phyloP scores from a whole-genome alignment of 331 rosid genomes.

The Phaseolus coccineus region DNA sequence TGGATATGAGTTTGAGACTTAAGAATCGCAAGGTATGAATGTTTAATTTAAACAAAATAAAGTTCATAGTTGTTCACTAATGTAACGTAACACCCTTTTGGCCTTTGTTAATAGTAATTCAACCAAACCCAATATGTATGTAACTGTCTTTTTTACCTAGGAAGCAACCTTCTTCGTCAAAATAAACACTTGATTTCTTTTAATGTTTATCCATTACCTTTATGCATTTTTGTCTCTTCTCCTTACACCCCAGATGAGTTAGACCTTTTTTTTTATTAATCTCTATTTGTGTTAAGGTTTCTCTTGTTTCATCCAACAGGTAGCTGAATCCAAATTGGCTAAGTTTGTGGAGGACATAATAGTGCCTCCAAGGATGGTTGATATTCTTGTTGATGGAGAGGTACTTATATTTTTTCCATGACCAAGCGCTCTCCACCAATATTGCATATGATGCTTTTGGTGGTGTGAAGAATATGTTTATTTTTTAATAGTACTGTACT shows the following conservation, averaged over 20 bases:
- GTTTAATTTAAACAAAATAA: neutral
- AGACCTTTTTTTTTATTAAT: neutral
- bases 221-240: constrained; percentile 9
- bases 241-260: neutral
- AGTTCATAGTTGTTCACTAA: constrained; percentile 12
- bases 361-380: constrained; percentile 97
- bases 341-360: constrained; percentile 95
- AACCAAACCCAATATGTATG: constrained; percentile 1
- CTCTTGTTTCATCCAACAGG: constrained; percentile 58
- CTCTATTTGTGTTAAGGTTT: constrained; percentile 21
- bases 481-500: neutral
- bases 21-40: constrained; percentile 94
- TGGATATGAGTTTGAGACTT: constrained; percentile 95
- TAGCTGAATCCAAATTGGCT: constrained; percentile 92
- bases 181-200: constrained; percentile 30
- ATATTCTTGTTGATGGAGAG: constrained; percentile 91
- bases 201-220: constrained; percentile 8
- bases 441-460: constrained; percentile 33
- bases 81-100: constrained; percentile 7
- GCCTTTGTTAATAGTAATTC: constrained; percentile 18
- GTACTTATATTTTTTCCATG: constrained; percentile 52
- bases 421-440: constrained; percentile 14
- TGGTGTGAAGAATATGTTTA: constrained; percentile 34
- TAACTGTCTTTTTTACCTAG: constrained; percentile 1
- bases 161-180: constrained; percentile 7